These are phyloP conservation scores for Ceratobasidium sp. DNA, from an alignment of 1,284 basidiomycete genomes.

Conservation along the genomic window DNA sequence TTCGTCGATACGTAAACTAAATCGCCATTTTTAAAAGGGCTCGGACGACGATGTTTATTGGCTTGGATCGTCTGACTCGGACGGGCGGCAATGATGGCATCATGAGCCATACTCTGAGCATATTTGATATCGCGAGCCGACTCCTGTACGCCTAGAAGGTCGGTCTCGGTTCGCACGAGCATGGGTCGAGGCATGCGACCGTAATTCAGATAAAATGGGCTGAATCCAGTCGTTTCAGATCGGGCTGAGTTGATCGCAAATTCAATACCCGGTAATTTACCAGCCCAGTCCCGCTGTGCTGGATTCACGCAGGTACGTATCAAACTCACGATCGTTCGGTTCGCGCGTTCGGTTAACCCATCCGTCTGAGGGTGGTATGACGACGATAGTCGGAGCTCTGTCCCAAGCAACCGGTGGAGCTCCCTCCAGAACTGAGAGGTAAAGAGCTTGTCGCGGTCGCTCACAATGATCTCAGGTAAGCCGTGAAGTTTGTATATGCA, in stretches of 20 bases:
- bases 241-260: no score
- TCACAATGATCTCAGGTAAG: constrained; percentile 24
- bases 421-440: constrained; percentile 52
- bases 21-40: constrained; percentile 1
- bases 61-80: neutral
- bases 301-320: constrained; percentile 49
- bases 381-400: constrained; percentile 54
- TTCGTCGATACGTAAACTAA: neutral
- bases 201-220: constrained; percentile 51
- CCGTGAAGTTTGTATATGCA: constrained; percentile 49
- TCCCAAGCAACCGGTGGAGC: constrained; percentile 50
- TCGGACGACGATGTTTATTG: neutral
- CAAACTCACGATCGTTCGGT: constrained; percentile 53
- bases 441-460: constrained; percentile 13
- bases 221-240: constrained; percentile 50
- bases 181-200: constrained; percentile 47
- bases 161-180: constrained; percentile 46
- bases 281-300: constrained; percentile 54
- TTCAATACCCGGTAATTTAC: constrained; percentile 51
- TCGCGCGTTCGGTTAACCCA: constrained; percentile 51
- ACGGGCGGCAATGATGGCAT: neutral
- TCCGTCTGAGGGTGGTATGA: no score
- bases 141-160: constrained; percentile 45
- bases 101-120: no score
- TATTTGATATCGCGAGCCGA: constrained; percentile 48